A percentile compares a stretch with the other conserved stretches of the same genome.
These are phyloP conservation scores for Tetrapyrgos nigripes DNA, from an alignment of 1,284 basidiomycete genomes.

Conservation along the genomic window DNA sequence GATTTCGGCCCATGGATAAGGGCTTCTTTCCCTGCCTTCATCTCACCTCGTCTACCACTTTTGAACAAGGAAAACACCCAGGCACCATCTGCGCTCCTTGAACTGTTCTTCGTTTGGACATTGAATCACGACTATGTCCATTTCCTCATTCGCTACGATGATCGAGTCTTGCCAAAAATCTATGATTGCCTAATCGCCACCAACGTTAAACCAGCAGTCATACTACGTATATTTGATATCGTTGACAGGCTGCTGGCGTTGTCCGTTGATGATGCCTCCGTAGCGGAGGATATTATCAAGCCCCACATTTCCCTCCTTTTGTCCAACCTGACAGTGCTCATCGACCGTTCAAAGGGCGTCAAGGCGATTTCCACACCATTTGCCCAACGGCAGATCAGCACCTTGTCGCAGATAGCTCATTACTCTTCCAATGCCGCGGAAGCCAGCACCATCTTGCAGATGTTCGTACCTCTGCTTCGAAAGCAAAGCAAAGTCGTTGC, in stretches of 20 bases:
- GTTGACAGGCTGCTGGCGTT: conserved; percentile 77
- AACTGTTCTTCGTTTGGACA: conserved; percentile 88
- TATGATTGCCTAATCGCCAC: conserved; percentile 84
- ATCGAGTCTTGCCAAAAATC: conserved; percentile 74
- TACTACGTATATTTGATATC: conserved; percentile 87
- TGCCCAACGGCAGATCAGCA: conserved; percentile 82
- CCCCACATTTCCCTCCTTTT: conserved; percentile 84
- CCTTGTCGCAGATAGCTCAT: conserved; percentile 84
- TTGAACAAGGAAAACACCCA: conserved; percentile 92
- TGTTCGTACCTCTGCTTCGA: conserved; percentile 86
- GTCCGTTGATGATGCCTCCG: conserved; percentile 54
- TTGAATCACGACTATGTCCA: conserved; percentile 59
- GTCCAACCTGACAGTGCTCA: conserved; percentile 73
- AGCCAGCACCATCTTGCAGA: conserved; percentile 74
- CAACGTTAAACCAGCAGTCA: conserved; percentile 88
- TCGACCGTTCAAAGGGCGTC: conserved; percentile 66
- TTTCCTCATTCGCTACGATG: conserved; percentile 78
- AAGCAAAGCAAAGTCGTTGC: conserved; percentile 80
- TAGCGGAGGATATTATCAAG: conserved; percentile 68
- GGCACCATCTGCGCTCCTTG: conserved; percentile 88
- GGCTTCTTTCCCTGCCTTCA: conserved; percentile 72
- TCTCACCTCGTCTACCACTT: conserved; percentile 81
- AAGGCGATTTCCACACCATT: conserved; percentile 73
- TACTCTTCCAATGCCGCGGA: conserved; percentile 77
- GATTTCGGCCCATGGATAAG: conserved; percentile 79